Evolutionary conservation across 2,329 filamentous ascomycete species (phyloP).

Genomic region (Plectosphaerella plurivora): DNA sequence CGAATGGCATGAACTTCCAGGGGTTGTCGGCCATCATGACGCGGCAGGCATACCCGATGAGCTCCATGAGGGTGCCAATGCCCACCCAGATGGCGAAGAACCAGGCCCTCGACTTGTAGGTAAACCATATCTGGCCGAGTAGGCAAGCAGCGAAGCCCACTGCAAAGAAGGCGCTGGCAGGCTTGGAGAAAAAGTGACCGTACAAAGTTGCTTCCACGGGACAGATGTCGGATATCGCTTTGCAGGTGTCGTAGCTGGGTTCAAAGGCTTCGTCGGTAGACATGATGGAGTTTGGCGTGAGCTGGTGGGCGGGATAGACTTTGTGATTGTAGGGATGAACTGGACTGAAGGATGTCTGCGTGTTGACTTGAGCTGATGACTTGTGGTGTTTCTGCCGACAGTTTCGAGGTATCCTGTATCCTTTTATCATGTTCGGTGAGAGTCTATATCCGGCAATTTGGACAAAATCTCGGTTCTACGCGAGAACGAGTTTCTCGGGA

Average conservation of each 20-base stretch:
- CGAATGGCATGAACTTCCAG: conserved; percentile 32
- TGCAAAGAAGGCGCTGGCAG: conserved; percentile 25
- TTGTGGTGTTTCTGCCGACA: too few species aligned
- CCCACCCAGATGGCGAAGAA: conserved; percentile 27
- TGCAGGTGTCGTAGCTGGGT: conserved; percentile 1
- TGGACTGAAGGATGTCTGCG: too few species aligned
- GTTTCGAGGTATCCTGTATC: too few species aligned
- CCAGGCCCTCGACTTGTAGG: conserved; percentile 29
- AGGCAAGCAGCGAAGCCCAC: conserved; percentile 25
- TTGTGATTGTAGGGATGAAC: too few species aligned
- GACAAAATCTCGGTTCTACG: too few species aligned
- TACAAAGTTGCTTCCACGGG: conserved; percentile 18
- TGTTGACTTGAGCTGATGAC: too few species aligned
- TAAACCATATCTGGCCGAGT: conserved; percentile 25
- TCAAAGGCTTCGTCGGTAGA: background rate
- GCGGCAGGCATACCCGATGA: conserved; percentile 35
- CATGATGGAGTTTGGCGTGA: too few species aligned
- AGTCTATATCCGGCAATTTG: too few species aligned
- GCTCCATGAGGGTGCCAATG: conserved; percentile 33
- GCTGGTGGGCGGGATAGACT: too few species aligned
- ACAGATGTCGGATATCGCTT: background rate
- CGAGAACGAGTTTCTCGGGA: too few species aligned
- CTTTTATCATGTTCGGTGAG: too few species aligned
- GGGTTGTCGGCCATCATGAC: conserved; percentile 34
- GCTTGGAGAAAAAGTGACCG: conserved; percentile 16